Evolutionary conservation across 371 early-diverging fungal genomes (phyloP).

Genomic region (Mycotypha africana): DNA sequence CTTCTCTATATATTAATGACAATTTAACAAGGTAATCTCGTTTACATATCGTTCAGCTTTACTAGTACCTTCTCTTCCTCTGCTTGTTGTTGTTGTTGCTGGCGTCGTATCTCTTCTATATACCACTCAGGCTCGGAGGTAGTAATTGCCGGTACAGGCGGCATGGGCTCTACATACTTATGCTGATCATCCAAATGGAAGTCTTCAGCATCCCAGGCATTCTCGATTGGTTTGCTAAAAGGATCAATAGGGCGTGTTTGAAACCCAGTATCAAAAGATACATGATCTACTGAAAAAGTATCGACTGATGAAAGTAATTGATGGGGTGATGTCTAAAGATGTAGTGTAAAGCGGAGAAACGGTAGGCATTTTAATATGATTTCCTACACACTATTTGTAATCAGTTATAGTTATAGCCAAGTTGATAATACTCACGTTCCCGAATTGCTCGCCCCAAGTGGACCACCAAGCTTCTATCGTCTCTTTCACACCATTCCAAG

Average conservation of each 20-base stretch:
- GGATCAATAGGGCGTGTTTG: slow-evolving; percentile 18
- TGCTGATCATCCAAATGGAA: slow-evolving; percentile 23
- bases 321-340: slow-evolving; percentile 14
- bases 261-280: slow-evolving; percentile 10
- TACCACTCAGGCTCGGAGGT: slow-evolving; percentile 16
- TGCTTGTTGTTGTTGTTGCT: background rate
- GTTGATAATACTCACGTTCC: slow-evolving; percentile 22
- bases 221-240: slow-evolving; percentile 22
- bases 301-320: slow-evolving; percentile 13
- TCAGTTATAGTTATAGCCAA: too few relatives aligned
- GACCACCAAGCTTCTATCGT: slow-evolving; percentile 70
- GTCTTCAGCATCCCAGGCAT: slow-evolving; percentile 29
- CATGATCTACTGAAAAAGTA: slow-evolving; percentile 4
- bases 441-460: slow-evolving; percentile 58
- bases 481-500: slow-evolving; percentile 43
- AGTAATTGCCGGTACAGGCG: slow-evolving; percentile 20
- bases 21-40: too few relatives aligned
- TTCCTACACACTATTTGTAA: too few relatives aligned
- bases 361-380: background rate
- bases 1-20: background rate
- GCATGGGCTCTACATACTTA: slow-evolving; percentile 20
- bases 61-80: too few relatives aligned
- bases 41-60: background rate
- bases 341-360: background rate
- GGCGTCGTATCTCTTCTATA: slow-evolving; percentile 1